phyloP scores from a whole-genome alignment of 2,329 filamentous ascomycete species.

The Talaromyces sp. region DNA sequence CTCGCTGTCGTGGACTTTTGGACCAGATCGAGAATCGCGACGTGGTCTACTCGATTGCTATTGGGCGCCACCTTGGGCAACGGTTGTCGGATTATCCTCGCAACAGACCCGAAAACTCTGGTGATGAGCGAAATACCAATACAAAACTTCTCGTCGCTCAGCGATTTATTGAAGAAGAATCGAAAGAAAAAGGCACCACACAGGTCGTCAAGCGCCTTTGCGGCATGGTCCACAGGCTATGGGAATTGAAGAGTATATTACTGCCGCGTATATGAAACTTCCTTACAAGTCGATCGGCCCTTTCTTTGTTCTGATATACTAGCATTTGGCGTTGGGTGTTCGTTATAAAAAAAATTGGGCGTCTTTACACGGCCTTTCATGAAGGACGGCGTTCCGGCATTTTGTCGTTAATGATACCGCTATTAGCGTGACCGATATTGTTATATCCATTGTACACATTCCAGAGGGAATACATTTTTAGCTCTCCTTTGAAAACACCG shows the following conservation, averaged over 20 bases:
- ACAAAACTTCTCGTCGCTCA: constrained; percentile 64
- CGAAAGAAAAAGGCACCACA: constrained; percentile 63
- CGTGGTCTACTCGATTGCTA: constrained; percentile 80
- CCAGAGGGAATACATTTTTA: neutral
- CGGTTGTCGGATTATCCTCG: constrained; percentile 55
- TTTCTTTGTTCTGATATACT: constrained; percentile 3
- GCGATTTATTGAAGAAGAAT: constrained; percentile 63
- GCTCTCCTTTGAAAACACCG: neutral
- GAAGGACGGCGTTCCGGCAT: constrained; percentile 8
- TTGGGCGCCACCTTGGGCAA: constrained; percentile 68
- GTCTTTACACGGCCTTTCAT: constrained; percentile 2
- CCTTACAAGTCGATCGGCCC: neutral
- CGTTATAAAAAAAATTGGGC: neutral
- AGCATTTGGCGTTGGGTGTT: constrained; percentile 11
- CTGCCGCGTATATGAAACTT: constrained; percentile 14
- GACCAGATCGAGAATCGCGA: constrained; percentile 82
- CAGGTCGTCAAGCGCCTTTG: constrained; percentile 67
- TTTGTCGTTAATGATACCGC: neutral
- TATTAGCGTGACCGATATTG: neutral
- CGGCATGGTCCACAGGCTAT: constrained; percentile 59
- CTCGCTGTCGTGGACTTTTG: constrained; percentile 62
- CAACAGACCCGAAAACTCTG: constrained; percentile 49
- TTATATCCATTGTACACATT: neutral
- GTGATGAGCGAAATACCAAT: constrained; percentile 61
- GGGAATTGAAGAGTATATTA: constrained; percentile 17